Evolutionary conservation across 2,329 filamentous ascomycete species (phyloP).

Genomic region (Trichoderma sp.): DNA sequence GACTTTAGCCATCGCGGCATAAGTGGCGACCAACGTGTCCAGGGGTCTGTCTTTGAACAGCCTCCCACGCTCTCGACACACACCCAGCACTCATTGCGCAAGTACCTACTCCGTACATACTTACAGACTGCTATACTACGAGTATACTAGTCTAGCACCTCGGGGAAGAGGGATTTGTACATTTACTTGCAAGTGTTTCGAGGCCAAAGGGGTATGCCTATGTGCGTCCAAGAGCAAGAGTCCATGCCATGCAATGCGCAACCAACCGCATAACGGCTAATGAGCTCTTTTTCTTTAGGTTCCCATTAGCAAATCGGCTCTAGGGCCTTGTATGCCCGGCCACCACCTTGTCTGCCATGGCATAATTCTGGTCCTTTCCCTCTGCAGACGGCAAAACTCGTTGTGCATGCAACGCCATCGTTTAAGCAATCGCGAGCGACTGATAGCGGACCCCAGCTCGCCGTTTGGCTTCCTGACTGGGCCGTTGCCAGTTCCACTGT

Average conservation of each 20-base stretch:
- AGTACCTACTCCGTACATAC: neutral
- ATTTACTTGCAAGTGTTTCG: neutral
- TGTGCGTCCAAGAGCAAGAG: neutral
- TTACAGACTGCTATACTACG: neutral
- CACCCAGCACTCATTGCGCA: neutral
- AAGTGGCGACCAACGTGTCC: neutral
- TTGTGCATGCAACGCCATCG: slow-evolving; percentile 14
- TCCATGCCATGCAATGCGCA: slow-evolving; percentile 11
- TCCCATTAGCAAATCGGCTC: slow-evolving; percentile 2
- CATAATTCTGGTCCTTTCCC: slow-evolving; percentile 9
- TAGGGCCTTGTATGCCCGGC: neutral
- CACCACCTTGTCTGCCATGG: slow-evolving; percentile 10
- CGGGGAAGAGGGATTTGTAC: neutral
- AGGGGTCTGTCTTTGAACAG: neutral
- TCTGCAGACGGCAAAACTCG: slow-evolving; percentile 18
- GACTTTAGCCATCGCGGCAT: slow-evolving; percentile 8
- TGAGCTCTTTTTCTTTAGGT: neutral
- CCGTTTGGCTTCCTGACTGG: neutral
- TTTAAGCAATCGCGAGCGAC: slow-evolving; percentile 11
- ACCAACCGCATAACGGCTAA: slow-evolving; percentile 17
- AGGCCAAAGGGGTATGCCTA: neutral
- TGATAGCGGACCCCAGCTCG: slow-evolving; percentile 11
- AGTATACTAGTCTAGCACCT: neutral
- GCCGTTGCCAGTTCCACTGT: slow-evolving; percentile 8
- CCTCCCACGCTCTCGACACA: neutral